These are phyloP conservation scores for Raphanus hybrid DNA, from an alignment of 441 rosid genomes.

Conservation along the genomic window DNA sequence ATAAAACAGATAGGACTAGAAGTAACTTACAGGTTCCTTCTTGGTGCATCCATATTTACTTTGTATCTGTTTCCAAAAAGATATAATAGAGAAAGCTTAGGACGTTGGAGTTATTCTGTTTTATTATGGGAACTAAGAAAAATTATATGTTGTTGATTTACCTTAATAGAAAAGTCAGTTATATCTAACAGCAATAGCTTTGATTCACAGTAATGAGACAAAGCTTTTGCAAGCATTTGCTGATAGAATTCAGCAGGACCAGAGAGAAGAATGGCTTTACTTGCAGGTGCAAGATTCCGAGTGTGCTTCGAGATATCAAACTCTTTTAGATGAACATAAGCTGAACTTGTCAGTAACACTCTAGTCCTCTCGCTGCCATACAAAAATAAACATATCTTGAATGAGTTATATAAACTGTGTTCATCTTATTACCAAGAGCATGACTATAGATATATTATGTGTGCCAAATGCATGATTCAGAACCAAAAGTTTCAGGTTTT, in stretches of 20 bases:
- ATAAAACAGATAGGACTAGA: neutral
- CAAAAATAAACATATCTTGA: slow-evolving; percentile 4
- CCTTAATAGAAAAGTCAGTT: slow-evolving; percentile 75
- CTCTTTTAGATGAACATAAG: slow-evolving; percentile 78
- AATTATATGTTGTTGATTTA: slow-evolving; percentile 12
- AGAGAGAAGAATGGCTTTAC: slow-evolving; percentile 81
- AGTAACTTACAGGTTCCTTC: slow-evolving; percentile 66
- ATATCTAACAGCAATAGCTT: slow-evolving; percentile 72
- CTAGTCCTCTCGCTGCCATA: slow-evolving; percentile 68
- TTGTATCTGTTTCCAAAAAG: slow-evolving; percentile 61
- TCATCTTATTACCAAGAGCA: slow-evolving; percentile 12
- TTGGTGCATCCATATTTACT: slow-evolving; percentile 74
- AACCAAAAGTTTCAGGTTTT: too few species aligned
- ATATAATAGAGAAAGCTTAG: slow-evolving; percentile 14
- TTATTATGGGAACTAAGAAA: too few species aligned
- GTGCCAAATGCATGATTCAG: neutral
- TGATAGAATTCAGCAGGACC: slow-evolving; percentile 85
- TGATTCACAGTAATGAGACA: slow-evolving; percentile 74
- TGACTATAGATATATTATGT: neutral
- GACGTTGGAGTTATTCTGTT: neutral
- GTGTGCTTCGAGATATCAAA: slow-evolving; percentile 78
- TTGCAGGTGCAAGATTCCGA: slow-evolving; percentile 84
- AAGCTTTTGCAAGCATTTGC: slow-evolving; percentile 91
- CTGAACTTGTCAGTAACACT: slow-evolving; percentile 74
- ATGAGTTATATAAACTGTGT: neutral